A percentile compares a stretch with the other conserved stretches of the same genome.
Conservation (phyloP, 768 basidiomycete species). For the Russula ochroleuca region DNA sequence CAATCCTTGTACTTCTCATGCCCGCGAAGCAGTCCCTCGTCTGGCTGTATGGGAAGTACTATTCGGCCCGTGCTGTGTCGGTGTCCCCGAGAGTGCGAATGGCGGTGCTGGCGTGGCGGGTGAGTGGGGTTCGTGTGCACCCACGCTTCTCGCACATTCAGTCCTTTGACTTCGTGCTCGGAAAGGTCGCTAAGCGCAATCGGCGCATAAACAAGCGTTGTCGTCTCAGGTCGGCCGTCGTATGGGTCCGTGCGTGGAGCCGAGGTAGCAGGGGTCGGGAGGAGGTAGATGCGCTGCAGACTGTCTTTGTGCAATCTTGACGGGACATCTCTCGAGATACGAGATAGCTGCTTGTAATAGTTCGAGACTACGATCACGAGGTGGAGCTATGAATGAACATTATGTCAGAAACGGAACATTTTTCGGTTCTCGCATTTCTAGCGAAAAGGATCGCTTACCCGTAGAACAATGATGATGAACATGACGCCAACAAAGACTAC, state of each 20-base stretch:
- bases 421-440: neutral
- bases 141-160: conserved; percentile 65
- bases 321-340: conserved; percentile 36
- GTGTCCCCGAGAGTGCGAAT: conserved; percentile 26
- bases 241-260: conserved; percentile 28
- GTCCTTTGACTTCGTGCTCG: conserved; percentile 44
- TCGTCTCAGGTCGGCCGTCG: conserved; percentile 4
- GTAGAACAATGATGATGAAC: conserved; percentile 57
- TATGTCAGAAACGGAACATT: neutral
- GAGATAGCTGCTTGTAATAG: conserved; percentile 54
- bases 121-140: conserved; percentile 35
- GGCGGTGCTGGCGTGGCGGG: conserved; percentile 32
- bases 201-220: conserved; percentile 60
- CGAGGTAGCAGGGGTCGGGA: conserved; percentile 41
- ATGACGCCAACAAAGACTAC: conserved; percentile 55
- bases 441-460: conserved; percentile 53
- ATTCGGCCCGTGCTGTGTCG: conserved; percentile 29
- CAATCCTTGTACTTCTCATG: conserved; percentile 30
- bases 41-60: conserved; percentile 41
- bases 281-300: conserved; percentile 60
- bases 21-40: conserved; percentile 44
- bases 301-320: conserved; percentile 28
- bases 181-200: conserved; percentile 56
- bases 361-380: conserved; percentile 70
- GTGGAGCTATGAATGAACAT: conserved; percentile 51